A percentile compares a stretch with the other conserved stretches of the same genome.
Conservation (phyloP, 1,284 basidiomycete genomes). For the Marasmius tenuissimus region DNA sequence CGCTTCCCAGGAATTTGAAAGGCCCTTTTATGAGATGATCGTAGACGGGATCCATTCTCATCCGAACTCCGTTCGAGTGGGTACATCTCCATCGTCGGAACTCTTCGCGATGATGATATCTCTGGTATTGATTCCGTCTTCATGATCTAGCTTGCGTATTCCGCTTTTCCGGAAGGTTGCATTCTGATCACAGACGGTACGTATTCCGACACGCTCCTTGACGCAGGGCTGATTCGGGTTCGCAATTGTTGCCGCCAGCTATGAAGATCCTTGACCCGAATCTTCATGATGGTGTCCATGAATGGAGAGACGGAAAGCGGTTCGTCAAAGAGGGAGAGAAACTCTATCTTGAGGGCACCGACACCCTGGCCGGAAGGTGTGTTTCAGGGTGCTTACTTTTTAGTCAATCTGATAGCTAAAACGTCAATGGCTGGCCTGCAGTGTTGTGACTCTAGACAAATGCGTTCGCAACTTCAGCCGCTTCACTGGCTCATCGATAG, state of each 20-base stretch:
- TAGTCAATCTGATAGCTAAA: neutral
- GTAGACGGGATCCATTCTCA: slow-evolving; percentile 91
- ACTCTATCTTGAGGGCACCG: slow-evolving; percentile 82
- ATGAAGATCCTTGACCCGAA: slow-evolving; percentile 87
- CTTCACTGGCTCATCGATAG: slow-evolving; percentile 82
- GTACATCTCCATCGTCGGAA: slow-evolving; percentile 21
- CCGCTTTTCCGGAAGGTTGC: slow-evolving; percentile 80
- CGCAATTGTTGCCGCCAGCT: slow-evolving; percentile 40
- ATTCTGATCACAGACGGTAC: slow-evolving; percentile 87
- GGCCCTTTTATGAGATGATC: slow-evolving; percentile 87
- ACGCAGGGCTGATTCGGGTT: neutral
- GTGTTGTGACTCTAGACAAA: slow-evolving; percentile 68
- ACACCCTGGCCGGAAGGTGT: slow-evolving; percentile 84
- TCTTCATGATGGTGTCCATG: slow-evolving; percentile 80
- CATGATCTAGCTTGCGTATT: slow-evolving; percentile 71
- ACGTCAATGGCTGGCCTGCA: slow-evolving; percentile 8
- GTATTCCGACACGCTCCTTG: slow-evolving; percentile 8
- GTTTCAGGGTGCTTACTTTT: slow-evolving; percentile 14
- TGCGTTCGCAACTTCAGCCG: slow-evolving; percentile 83
- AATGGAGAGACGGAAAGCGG: slow-evolving; percentile 81
- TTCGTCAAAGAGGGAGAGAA: slow-evolving; percentile 82
- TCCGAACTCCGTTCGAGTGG: slow-evolving; percentile 83
- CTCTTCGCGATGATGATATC: too few relatives aligned
- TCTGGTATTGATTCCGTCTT: neutral
- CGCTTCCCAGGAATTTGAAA: slow-evolving; percentile 40